Base-by-base conservation (phyloP, 2,329 filamentous ascomycete species). In the Diatrype stigma region DNA sequence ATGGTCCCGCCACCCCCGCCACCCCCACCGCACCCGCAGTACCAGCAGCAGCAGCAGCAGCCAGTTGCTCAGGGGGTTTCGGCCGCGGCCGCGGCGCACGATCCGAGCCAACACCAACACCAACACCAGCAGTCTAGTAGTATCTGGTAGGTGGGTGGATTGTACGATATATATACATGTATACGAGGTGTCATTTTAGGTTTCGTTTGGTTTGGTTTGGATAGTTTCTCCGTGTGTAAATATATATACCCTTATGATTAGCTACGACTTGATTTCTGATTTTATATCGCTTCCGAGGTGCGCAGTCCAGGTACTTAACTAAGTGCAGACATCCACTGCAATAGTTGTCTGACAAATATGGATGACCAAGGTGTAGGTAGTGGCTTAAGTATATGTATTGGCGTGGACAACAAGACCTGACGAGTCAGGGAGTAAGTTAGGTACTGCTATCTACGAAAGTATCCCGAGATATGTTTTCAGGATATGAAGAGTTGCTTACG, bases 1-100 rank as follows among this genome's bases (percentile, higher is more conserved):
- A 58, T 62, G 42, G 52, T 55, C 28, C 54, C 56, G 8, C 59
- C 59, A 3, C 59, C 60, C 37, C 56, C 48, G n/a, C 47, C 50
- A 35, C 48, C 54, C 12, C 45, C 47, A 23, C 46, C 44, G 16
- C 42, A 50, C 16, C 23, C 52, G 28, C 51, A 21, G 37, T 26
- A 47, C 32, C 32, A 26, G 22, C 30, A 38, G 8, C 35, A 21
- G 4, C 46, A 42, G 16, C n/a, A n/a, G 46, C 7, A 6, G 11
- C 21, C 38, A 12, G 21, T 44, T 3, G 6, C 16, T 22, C 40
- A 8, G 40, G n/a, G 17, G 40, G n/a, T 17, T 11, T 11, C 40
- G 40, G 14, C 21, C 19, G 8, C 40, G 6, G 21, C n/a, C 7
- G 38, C 22, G 16, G 12, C 10, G 5, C 40, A 44, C 10, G 12